These are phyloP conservation scores for Psidium guajava DNA, from an alignment of 345 rosid genomes.

Conservation along the genomic window DNA sequence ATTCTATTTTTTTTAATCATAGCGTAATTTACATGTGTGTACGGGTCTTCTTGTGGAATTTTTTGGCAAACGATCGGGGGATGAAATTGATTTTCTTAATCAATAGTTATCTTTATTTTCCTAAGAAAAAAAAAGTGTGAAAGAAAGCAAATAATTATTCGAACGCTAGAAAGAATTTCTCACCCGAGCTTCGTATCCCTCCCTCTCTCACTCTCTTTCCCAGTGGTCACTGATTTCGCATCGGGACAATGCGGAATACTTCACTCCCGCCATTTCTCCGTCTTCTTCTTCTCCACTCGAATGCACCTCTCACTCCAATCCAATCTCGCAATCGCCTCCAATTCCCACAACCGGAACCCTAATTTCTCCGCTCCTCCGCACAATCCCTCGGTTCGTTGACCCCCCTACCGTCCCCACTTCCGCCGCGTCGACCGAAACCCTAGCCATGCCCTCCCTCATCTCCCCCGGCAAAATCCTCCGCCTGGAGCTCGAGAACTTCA, in stretches of 20 bases:
- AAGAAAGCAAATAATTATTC: background rate
- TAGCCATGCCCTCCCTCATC: constrained; percentile 56
- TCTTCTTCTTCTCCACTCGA: background rate
- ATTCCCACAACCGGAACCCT: constrained; percentile 14
- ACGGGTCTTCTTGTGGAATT: too few relatives aligned
- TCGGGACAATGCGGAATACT: background rate
- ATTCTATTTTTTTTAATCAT: too few relatives aligned
- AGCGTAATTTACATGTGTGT: too few relatives aligned
- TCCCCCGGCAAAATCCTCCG: constrained; percentile 67
- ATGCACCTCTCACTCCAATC: background rate
- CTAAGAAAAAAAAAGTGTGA: too few relatives aligned
- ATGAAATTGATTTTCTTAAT: too few relatives aligned
- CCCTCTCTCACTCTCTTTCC: background rate
- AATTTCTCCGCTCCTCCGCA: background rate
- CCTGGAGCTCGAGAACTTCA: constrained; percentile 92
- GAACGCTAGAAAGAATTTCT: background rate
- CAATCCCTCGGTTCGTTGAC: background rate
- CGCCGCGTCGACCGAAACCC: background rate
- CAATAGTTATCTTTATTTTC: too few relatives aligned
- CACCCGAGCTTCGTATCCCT: background rate
- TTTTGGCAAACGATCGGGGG: too few relatives aligned
- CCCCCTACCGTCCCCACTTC: background rate
- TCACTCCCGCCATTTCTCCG: background rate
- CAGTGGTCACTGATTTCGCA: background rate
- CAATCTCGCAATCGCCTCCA: background rate